Evolutionary conservation across 2,329 filamentous ascomycete genomes (phyloP).

Genomic region (Aspergillus awamori): DNA sequence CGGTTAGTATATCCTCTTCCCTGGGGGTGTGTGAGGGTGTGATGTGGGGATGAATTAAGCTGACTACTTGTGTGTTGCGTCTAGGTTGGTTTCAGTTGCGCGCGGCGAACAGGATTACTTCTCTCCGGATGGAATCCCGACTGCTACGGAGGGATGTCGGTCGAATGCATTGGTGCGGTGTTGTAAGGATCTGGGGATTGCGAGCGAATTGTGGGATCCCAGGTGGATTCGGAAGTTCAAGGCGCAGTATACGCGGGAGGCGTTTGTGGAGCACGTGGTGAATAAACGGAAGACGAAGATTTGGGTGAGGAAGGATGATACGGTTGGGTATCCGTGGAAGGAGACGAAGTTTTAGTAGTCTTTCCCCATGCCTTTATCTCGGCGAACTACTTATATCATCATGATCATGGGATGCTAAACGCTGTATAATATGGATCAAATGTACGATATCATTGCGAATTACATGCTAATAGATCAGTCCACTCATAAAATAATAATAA

Average conservation of each 20-base stretch:
- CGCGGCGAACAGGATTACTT: slow-evolving; percentile 96
- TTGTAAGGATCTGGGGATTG: slow-evolving; percentile 96
- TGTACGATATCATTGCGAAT: background rate
- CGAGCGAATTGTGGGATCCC: slow-evolving; percentile 95
- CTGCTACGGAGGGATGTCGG: slow-evolving; percentile 94
- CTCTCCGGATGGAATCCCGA: slow-evolving; percentile 83
- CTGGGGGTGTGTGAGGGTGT: background rate
- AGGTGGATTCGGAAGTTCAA: slow-evolving; percentile 83
- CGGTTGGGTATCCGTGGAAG: slow-evolving; percentile 67
- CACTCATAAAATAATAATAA: background rate
- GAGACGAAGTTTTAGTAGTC: slow-evolving; percentile 39
- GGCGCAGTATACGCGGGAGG: slow-evolving; percentile 72
- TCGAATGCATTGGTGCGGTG: slow-evolving; percentile 97
- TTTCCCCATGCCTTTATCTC: no score
- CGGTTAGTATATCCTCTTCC: slow-evolving; percentile 57
- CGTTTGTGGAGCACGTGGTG: slow-evolving; percentile 83
- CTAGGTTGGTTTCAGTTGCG: slow-evolving; percentile 84
- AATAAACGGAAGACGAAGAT: slow-evolving; percentile 91
- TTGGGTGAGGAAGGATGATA: slow-evolving; percentile 81
- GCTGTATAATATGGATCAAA: background rate
- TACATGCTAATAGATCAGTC: background rate
- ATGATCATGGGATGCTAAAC: no score
- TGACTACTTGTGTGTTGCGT: background rate
- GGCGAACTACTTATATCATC: no score
- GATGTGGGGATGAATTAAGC: background rate